Evolutionary conservation across 257 asterid genomes (phyloP).

Genomic region (Fraxinus pennsylvanica): DNA sequence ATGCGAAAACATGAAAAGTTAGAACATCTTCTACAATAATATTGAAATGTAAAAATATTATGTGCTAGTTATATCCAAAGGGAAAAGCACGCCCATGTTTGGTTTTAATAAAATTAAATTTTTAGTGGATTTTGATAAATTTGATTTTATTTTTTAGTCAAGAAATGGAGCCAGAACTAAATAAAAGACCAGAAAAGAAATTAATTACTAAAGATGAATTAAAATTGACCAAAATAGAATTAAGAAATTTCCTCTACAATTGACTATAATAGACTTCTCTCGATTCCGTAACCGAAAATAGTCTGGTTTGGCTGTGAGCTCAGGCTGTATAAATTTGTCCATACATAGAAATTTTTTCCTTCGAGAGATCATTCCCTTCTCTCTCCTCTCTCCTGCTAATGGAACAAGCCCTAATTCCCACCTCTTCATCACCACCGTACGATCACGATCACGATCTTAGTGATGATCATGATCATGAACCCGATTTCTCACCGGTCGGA

Average conservation of each 20-base stretch:
- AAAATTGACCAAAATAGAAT: not conserved
- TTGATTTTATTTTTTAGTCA: too few relatives aligned
- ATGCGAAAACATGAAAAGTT: too few relatives aligned
- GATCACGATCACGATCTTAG: conserved; percentile 50
- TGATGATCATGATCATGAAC: conserved; percentile 27
- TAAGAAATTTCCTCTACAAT: not conserved
- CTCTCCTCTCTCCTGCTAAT: conserved; percentile 40
- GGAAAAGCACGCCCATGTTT: too few relatives aligned
- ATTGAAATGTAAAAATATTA: too few relatives aligned
- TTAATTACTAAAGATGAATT: not conserved
- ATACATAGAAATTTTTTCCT: not conserved
- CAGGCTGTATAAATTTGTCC: conserved; percentile 28
- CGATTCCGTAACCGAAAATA: not conserved
- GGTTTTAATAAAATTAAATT: too few relatives aligned
- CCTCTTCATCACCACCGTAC: conserved; percentile 47
- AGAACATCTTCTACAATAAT: too few relatives aligned
- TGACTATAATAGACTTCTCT: not conserved
- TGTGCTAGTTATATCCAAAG: too few relatives aligned
- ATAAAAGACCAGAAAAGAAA: not conserved
- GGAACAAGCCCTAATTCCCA: conserved; percentile 51
- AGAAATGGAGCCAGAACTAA: not conserved
- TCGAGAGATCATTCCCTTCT: conserved; percentile 38
- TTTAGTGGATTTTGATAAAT: too few relatives aligned
- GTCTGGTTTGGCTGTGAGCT: not conserved
- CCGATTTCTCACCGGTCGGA: conserved; percentile 62